These are phyloP conservation scores for Beauveria rudraprayagi DNA, from an alignment of 2,329 filamentous ascomycete genomes.

Conservation along the genomic window DNA sequence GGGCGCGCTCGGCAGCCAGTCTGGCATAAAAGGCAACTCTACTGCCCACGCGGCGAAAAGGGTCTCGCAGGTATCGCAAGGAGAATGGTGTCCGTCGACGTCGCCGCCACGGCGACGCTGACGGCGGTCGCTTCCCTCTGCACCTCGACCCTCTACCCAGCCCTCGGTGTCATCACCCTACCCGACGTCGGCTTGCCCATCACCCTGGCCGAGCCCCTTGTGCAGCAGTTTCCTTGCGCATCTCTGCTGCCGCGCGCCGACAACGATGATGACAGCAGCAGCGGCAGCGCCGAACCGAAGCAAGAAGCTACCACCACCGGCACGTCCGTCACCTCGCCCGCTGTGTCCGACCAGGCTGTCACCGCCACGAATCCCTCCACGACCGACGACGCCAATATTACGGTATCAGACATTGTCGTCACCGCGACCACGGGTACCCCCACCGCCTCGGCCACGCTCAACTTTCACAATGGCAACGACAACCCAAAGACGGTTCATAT, in stretches of 20 bases:
- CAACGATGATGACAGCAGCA: not conserved
- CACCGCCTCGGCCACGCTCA: slow-evolving; percentile 17
- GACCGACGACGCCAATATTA: slow-evolving; percentile 27
- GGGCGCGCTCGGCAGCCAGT: too few relatives aligned
- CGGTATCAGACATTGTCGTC: slow-evolving; percentile 1
- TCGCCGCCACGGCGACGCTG: slow-evolving; percentile 17
- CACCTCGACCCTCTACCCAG: slow-evolving; percentile 35
- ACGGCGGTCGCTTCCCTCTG: slow-evolving; percentile 28
- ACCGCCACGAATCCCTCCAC: slow-evolving; percentile 34
- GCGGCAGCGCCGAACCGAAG: not conserved
- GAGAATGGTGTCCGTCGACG: slow-evolving; percentile 9
- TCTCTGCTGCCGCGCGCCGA: slow-evolving; percentile 18
- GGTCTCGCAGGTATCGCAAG: not conserved
- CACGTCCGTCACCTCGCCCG: not conserved
- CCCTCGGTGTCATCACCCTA: slow-evolving; percentile 40
- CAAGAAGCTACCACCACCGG: not conserved
- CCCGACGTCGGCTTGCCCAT: slow-evolving; percentile 42
- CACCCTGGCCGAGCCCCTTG: slow-evolving; percentile 49
- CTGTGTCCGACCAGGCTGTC: not conserved
- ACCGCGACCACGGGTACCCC: not conserved
- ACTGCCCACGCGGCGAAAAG: too few relatives aligned
- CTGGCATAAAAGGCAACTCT: too few relatives aligned
- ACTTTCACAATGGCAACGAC: slow-evolving; percentile 21
- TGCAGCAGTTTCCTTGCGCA: slow-evolving; percentile 38
- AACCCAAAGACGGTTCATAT: slow-evolving; percentile 25